Conservation (phyloP, 208 protist genomes). For the Trypanosoma cruzi region DNA sequence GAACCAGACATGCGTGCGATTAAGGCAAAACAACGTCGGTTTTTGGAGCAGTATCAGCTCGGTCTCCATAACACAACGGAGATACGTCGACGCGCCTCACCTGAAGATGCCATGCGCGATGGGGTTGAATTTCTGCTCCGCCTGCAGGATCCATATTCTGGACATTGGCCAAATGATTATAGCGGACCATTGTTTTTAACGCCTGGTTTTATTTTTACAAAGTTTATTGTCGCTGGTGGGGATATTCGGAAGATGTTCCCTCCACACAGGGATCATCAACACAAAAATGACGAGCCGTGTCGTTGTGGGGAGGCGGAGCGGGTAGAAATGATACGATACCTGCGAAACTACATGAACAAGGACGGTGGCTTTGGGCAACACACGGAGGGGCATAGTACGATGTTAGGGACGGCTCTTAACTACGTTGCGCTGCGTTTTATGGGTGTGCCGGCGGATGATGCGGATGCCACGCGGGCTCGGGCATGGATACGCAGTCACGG, state of each 20-base stretch:
- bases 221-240: slow-evolving; percentile 86
- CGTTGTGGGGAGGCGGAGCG: slow-evolving; percentile 51
- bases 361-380: slow-evolving; percentile 98
- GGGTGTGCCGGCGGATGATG: slow-evolving; percentile 81
- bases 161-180: slow-evolving; percentile 98
- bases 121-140: slow-evolving; percentile 69
- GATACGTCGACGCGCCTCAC: slow-evolving; percentile 11
- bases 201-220: slow-evolving; percentile 91
- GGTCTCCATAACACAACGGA: slow-evolving; percentile 31
- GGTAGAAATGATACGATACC: slow-evolving; percentile 94
- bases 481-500: slow-evolving; percentile 82
- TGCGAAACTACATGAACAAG: slow-evolving; percentile 93
- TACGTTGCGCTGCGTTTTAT: slow-evolving; percentile 96
- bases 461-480: slow-evolving; percentile 51
- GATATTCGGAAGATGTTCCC: slow-evolving; percentile 74
- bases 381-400: slow-evolving; percentile 95
- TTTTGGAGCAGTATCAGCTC: slow-evolving; percentile 76
- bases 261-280: slow-evolving; percentile 36
- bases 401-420: slow-evolving; percentile 96
- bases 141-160: slow-evolving; percentile 92
- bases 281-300: slow-evolving; percentile 50
- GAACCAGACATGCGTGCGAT: slow-evolving; percentile 37
- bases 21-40: slow-evolving; percentile 44
- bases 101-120: slow-evolving; percentile 57
- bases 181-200: slow-evolving; percentile 96